Evolutionary conservation across 1,139 yeast species (phyloP).

Genomic region (Hansenula sp.): DNA sequence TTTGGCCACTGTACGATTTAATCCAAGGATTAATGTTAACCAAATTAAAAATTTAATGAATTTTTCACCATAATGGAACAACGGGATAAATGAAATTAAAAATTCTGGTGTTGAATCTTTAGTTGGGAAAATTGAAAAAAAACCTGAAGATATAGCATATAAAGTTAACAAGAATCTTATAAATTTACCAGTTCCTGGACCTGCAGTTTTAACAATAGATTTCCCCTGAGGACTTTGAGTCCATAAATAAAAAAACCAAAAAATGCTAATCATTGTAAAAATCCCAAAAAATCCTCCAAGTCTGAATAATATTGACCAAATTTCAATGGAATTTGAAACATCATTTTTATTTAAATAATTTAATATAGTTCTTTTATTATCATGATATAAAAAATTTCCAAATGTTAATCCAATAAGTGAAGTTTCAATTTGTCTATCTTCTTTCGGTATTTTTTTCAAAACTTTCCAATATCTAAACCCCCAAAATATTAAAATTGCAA

Average conservation of each 20-base stretch:
- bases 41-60: background rate
- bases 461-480: background rate
- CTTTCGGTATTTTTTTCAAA: background rate
- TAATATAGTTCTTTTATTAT: background rate
- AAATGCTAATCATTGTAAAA: background rate
- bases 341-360: background rate
- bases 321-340: background rate
- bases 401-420: background rate
- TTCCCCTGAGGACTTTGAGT: background rate
- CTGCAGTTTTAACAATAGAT: background rate
- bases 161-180: background rate
- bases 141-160: background rate
- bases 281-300: no score
- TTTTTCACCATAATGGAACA: conserved; percentile 1
- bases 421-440: background rate
- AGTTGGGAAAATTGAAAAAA: background rate
- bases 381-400: background rate
- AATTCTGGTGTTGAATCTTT: background rate
- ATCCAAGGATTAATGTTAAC: background rate
- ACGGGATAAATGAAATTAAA: background rate
- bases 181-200: no score
- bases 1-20: background rate
- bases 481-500: background rate
- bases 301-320: no score
- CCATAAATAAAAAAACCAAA: conserved; percentile 1